phyloP scores from a whole-genome alignment of 2,329 filamentous ascomycete genomes.

The Apiospora koreana region DNA sequence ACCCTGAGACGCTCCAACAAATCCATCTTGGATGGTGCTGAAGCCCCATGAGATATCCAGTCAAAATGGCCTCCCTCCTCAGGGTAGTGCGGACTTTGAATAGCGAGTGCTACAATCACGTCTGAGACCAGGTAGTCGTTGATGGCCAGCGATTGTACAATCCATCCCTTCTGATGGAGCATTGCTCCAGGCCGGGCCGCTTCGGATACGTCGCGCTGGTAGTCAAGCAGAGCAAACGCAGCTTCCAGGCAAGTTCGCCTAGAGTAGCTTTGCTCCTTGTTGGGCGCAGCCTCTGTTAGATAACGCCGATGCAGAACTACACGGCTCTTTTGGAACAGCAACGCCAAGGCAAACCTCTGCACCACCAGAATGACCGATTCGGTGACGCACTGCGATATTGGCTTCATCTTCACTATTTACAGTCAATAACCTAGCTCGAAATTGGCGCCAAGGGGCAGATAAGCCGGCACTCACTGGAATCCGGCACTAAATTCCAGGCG shows the following conservation, averaged over 20 bases:
- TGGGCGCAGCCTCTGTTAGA: conserved; percentile 43
- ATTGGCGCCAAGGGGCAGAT: not conserved
- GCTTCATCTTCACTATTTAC: conserved; percentile 43
- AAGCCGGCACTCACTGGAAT: conserved; percentile 28
- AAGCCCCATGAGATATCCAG: conserved; percentile 36
- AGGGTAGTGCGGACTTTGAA: conserved; percentile 44
- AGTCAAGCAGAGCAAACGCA: conserved; percentile 48
- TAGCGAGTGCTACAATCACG: conserved; percentile 59
- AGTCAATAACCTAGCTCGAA: not conserved
- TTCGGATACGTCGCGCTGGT: conserved; percentile 49
- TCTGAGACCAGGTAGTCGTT: conserved; percentile 64
- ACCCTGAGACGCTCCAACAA: conserved; percentile 42
- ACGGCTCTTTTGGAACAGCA: conserved; percentile 55
- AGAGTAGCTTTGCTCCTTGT: conserved; percentile 52
- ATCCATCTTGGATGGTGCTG: conserved; percentile 37
- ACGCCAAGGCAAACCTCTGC: conserved; percentile 53
- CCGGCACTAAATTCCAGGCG: conserved; percentile 46
- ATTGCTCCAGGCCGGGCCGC: conserved; percentile 54
- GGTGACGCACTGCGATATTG: conserved; percentile 50
- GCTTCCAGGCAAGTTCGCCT: conserved; percentile 51
- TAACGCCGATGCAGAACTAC: conserved; percentile 59
- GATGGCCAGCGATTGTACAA: conserved; percentile 56
- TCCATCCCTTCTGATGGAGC: conserved; percentile 55
- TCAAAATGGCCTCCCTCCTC: conserved; percentile 35
- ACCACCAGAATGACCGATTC: conserved; percentile 49